Evolutionary conservation across 768 basidiomycete species (phyloP), one percentile per base, ranked within the genome.

Genomic region (Leccinum longicurvipes): DNA sequence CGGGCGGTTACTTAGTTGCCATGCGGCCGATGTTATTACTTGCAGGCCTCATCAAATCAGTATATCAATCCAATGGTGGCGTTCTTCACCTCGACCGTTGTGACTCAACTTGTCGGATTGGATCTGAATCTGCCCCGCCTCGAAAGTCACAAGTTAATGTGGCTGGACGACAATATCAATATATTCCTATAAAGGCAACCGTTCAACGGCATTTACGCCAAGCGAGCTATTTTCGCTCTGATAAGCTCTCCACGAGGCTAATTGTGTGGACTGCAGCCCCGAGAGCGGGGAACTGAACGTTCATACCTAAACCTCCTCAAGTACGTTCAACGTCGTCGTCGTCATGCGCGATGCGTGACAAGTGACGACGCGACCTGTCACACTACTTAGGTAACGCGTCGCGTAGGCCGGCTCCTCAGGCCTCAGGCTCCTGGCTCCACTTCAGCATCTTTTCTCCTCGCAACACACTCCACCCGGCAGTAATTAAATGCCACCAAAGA

Each of bases 321-420:
- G n/a, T n/a, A n/a, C n/a, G n/a, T n/a, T n/a, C n/a, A n/a, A 34
- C 32, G 32, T 29, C 29, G 27, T 31, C 5, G 32, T 34, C 32
- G 32, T 34, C 19, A 14, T n/a, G 21, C 7, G 14, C 44, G 15
- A 45, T 17, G 28, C 7, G 63, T 71, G 57, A 69, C 51, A 32
- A 17, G 58, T 69, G 62, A 69, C 65, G 9, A 65, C 65, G 57
- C 68, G 70, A 25, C 51, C 31, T 0, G 61, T 70, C 60, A 71
- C 70, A 36, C 32, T 50, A 57, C 19, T 55, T 48, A n/a, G n/a
- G n/a, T n/a, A 54, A 48, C 60, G 49, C 58, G 63, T 65, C 62
- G 55, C 55, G 47, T 34, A 10, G 8, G 9, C 9, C n/a, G 21
- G 23, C 47, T 41, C 11, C n/a, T 39, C 39, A n/a, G n/a, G n/a